phyloP scores from a whole-genome alignment of 345 rosid species.

The Erysimum cheiranthoides region DNA sequence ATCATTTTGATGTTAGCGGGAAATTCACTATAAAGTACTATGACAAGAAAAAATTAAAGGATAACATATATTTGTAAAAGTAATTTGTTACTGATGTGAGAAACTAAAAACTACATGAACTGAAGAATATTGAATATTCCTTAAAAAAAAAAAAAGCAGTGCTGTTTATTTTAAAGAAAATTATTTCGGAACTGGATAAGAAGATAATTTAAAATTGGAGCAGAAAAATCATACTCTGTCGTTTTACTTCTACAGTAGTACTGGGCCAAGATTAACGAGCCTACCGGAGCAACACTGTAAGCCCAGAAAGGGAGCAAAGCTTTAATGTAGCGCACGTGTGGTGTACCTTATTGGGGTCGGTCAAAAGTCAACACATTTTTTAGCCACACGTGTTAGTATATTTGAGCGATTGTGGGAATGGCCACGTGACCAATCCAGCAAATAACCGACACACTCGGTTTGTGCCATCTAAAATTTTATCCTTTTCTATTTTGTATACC shows the following conservation, averaged over 20 bases:
- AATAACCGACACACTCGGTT: conserved; percentile 39
- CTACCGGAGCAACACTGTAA: conserved; percentile 9
- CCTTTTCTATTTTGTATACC: conserved; percentile 17
- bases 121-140: background rate
- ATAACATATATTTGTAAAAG: background rate
- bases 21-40: background rate
- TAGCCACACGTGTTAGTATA: conserved; percentile 40
- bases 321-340: conserved; percentile 39
- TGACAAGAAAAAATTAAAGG: background rate
- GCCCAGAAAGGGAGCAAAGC: conserved; percentile 40
- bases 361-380: conserved; percentile 30
- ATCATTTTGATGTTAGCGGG: background rate
- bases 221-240: conserved; percentile 11
- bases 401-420: conserved; percentile 30
- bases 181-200: background rate
- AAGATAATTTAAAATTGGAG: background rate
- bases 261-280: conserved; percentile 39
- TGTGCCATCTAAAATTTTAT: conserved; percentile 16
- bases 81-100: background rate
- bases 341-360: conserved; percentile 27
- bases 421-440: conserved; percentile 45
- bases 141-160: background rate
- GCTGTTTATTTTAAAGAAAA: background rate
- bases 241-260: conserved; percentile 22
- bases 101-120: background rate